A percentile compares a stretch with the other conserved stretches of the same genome.
phyloP scores from a whole-genome alignment of 805 yeast genomes.

The Lipomyces starkeyi region DNA sequence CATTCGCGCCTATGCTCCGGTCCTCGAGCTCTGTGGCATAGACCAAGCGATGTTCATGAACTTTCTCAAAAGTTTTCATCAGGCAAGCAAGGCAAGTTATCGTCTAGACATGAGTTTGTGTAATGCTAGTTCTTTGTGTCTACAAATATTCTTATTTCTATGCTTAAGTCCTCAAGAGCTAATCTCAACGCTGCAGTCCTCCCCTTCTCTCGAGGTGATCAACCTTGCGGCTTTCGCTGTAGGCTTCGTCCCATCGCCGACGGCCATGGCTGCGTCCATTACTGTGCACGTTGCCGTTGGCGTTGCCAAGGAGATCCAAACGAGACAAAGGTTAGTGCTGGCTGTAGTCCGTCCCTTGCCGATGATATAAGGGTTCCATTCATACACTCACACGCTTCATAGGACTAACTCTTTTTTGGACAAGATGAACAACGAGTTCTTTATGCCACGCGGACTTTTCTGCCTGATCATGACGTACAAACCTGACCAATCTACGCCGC shows the following conservation, averaged over 20 bases:
- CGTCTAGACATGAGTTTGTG: too few relatives aligned
- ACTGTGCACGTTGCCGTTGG: conserved; percentile 3
- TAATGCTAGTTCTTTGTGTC: too few relatives aligned
- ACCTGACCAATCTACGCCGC: neutral
- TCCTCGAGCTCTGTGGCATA: conserved; percentile 1
- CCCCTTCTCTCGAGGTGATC: neutral
- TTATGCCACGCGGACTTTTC: neutral
- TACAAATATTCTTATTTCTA: too few relatives aligned
- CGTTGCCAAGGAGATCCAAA: neutral
- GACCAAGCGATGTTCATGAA: conserved; percentile 3
- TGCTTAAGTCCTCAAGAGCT: too few relatives aligned
- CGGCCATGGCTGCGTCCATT: neutral
- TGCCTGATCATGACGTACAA: conserved; percentile 6
- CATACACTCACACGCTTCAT: neutral
- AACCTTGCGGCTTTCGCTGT: neutral
- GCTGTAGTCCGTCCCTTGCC: neutral
- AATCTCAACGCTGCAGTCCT: neutral
- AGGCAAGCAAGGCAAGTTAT: neutral
- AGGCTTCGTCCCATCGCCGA: neutral
- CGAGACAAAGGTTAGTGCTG: neutral
- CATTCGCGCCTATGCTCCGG: conserved; percentile 6
- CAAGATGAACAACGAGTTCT: conserved; percentile 2
- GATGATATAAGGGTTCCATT: neutral
- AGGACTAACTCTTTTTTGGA: conserved; percentile 6
- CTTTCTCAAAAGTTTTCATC: neutral